Evolutionary conservation across 2,329 filamentous ascomycete species (phyloP).

Genomic region (Fusarium nodosum): DNA sequence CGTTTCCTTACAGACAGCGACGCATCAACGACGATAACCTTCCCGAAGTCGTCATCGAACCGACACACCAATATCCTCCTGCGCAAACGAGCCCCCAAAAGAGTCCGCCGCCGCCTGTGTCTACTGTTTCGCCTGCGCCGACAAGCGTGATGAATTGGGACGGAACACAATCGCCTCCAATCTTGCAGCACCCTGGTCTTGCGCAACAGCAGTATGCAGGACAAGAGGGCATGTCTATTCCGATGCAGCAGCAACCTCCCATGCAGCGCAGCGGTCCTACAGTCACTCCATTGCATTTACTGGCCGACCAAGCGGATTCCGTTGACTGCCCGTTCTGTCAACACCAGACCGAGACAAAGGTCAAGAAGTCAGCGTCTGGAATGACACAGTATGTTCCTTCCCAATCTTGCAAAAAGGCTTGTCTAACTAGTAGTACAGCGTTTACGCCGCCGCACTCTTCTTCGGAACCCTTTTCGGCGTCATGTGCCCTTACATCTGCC

Average conservation of each 20-base stretch:
- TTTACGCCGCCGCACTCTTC: conserved; percentile 41
- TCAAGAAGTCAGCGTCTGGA: conserved; percentile 41
- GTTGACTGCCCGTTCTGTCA: conserved; percentile 50
- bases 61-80: not conserved
- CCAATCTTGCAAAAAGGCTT: too few species aligned
- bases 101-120: not conserved
- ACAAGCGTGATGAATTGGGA: conserved; percentile 20
- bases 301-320: conserved; percentile 45
- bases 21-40: conserved; percentile 43
- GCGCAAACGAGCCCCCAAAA: conserved; percentile 8
- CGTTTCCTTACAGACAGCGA: conserved; percentile 1
- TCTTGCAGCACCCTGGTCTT: conserved; percentile 35
- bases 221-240: conserved; percentile 31
- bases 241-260: not conserved
- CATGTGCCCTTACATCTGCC: conserved; percentile 42
- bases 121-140: conserved; percentile 32
- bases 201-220: conserved; percentile 37
- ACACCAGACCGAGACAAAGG: conserved; percentile 39
- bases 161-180: conserved; percentile 35
- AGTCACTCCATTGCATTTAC: conserved; percentile 47
- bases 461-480: conserved; percentile 46
- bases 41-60: conserved; percentile 44
- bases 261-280: conserved; percentile 23
- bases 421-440: conserved; percentile 17
- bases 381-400: conserved; percentile 44